Evolutionary conservation across 2,329 filamentous ascomycete species (phyloP).

Genomic region (Talaromyces sp.): DNA sequence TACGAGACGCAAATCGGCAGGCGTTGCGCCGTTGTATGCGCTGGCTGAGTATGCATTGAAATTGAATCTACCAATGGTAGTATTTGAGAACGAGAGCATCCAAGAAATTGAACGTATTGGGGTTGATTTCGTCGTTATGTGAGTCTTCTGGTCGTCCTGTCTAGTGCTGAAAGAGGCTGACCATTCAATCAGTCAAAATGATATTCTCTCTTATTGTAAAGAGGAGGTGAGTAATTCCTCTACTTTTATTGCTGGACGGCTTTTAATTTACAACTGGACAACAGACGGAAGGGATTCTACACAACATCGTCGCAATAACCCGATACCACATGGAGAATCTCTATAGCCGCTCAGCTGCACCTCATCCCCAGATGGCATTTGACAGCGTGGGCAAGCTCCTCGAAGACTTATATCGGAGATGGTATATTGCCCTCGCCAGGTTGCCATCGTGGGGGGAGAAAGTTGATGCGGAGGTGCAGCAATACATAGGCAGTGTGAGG

Average conservation of each 20-base stretch:
- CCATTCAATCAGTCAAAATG: slow-evolving; percentile 17
- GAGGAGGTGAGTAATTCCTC: slow-evolving; percentile 16
- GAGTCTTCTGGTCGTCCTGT: background rate
- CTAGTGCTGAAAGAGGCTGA: background rate
- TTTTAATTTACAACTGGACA: background rate
- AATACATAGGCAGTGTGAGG: slow-evolving; percentile 19
- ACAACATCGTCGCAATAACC: slow-evolving; percentile 18
- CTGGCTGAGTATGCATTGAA: slow-evolving; percentile 17
- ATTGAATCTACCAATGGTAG: slow-evolving; percentile 15
- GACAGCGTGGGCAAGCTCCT: slow-evolving; percentile 18
- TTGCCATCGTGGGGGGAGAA: slow-evolving; percentile 20
- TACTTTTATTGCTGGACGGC: too few species aligned
- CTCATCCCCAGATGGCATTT: slow-evolving; percentile 20
- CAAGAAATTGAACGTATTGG: slow-evolving; percentile 17
- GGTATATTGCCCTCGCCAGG: slow-evolving; percentile 19
- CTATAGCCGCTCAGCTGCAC: background rate
- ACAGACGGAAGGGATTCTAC: slow-evolving; percentile 17
- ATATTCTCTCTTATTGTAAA: slow-evolving; percentile 23
- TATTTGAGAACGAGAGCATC: slow-evolving; percentile 16
- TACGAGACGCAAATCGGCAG: slow-evolving; percentile 16
- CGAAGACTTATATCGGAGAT: slow-evolving; percentile 17
- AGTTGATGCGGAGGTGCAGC: slow-evolving; percentile 19
- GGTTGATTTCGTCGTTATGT: slow-evolving; percentile 17
- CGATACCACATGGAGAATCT: background rate
- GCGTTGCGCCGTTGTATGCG: slow-evolving; percentile 18